Conservation (phyloP, 2,329 filamentous ascomycete species). For the Exophiala lecanii-corni region DNA sequence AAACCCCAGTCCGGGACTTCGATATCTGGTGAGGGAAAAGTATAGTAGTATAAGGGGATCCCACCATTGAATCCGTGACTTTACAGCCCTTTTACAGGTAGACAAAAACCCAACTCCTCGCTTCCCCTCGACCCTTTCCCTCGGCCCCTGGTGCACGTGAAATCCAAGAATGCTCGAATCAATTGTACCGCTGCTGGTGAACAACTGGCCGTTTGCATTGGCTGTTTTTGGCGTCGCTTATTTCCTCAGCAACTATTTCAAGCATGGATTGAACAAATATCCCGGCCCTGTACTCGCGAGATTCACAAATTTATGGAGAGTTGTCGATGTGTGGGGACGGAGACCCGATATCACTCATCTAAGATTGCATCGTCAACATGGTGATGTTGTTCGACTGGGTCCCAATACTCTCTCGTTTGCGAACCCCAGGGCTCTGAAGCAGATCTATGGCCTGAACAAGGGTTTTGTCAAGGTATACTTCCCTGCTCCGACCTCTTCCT, state of each 20-base stretch:
- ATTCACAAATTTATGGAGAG: constrained; percentile 69
- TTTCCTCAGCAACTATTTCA: constrained; percentile 24
- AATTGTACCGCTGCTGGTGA: constrained; percentile 16
- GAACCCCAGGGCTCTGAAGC: constrained; percentile 66
- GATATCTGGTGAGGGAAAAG: no score
- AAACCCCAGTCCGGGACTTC: no score
- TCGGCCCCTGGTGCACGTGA: neutral
- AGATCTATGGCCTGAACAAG: constrained; percentile 78
- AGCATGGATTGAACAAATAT: constrained; percentile 41
- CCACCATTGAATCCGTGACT: no score
- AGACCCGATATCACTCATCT: constrained; percentile 65
- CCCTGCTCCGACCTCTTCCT: neutral
- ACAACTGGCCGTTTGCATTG: constrained; percentile 21
- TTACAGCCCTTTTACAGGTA: no score
- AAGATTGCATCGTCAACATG: constrained; percentile 64
- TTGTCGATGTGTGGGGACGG: constrained; percentile 62
- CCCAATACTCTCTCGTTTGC: constrained; percentile 71
- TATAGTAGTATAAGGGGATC: no score
- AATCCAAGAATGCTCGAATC: constrained; percentile 22
- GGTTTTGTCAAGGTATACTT: constrained; percentile 67
- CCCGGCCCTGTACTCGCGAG: constrained; percentile 67
- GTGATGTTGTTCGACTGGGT: constrained; percentile 68
- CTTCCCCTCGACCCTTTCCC: no score
- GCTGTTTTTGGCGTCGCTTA: constrained; percentile 16
- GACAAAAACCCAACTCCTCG: no score